Base-by-base conservation (phyloP, 345 rosid species). In the Gossypium sturtianum region DNA sequence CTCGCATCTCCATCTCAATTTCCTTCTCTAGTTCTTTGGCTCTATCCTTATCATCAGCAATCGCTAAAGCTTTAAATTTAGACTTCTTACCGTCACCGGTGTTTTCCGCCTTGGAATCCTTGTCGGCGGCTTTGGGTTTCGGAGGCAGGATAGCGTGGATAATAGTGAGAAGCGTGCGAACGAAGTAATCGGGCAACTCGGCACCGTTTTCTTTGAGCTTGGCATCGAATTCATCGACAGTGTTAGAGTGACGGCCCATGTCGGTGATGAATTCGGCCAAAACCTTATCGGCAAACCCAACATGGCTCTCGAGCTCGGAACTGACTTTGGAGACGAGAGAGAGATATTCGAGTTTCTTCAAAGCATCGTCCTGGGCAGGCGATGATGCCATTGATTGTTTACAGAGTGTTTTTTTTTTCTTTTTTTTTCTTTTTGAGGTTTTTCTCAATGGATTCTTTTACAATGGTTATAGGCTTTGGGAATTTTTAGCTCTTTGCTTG, bases 171-270 rank as follows among this genome's bases (percentile, higher is more conserved):
- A 94, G 83, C 0, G 98, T 92, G 1, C 89, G 90, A 1, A 91
- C 98, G 73, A 94, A 90, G 78, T 91, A 94, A 78, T 94, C 98
- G 0, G 98, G 97, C 87, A 94, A 82, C 73, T 91, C 97, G 1
- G 93, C 97, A 0, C 91, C 98, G 47, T 83, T 82, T 45, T 86
- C 81, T 87, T 91, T 93, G 59, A 94, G 78, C 80, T 85, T 86
- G 67, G 86, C 53, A 74, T 91, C 93, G 71, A 94, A 91, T 57
- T 91, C 93, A 8, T 88, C 94, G 3, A 89, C 91, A 3, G 90
- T 82, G 64, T 80, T 82, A 29, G 93, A 88, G 25, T 69, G 71
- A 8, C 84, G 86, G 51, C 94, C 94, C 73, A 88, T 71, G 66
- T 94, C 94, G 77, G 88, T 91, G 19, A 94, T 83, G 77, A 84